Conservation (phyloP, 2,329 filamentous ascomycete species). For the Blastomyces gilchristii region DNA sequence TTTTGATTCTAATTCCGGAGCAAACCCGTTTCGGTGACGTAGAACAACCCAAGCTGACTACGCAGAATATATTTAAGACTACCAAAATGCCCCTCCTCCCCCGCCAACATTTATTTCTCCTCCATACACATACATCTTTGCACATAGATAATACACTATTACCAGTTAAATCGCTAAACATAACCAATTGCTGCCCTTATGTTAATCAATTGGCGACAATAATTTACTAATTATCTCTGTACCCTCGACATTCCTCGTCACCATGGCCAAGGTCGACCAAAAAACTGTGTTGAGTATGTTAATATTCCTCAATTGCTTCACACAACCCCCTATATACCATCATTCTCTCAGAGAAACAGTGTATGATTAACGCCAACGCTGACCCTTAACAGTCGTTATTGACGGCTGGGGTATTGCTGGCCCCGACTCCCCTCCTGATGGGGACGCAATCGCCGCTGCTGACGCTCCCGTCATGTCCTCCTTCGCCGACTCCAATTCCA, state of each 20-base stretch:
- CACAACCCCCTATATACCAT: constrained; percentile 9
- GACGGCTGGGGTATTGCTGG: constrained; percentile 93
- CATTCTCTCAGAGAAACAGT: constrained; percentile 22
- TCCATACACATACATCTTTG: neutral
- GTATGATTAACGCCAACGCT: constrained; percentile 14
- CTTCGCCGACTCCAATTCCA: constrained; percentile 56
- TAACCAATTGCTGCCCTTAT: constrained; percentile 3
- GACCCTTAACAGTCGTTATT: constrained; percentile 69
- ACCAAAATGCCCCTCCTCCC: constrained; percentile 1
- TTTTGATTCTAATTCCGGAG: neutral
- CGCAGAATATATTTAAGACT: neutral
- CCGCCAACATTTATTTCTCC: neutral
- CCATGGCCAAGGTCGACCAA: constrained; percentile 57
- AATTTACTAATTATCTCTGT: neutral
- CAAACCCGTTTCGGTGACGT: constrained; percentile 1
- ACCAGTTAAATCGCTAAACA: neutral
- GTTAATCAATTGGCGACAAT: constrained; percentile 5
- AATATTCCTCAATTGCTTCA: constrained; percentile 14
- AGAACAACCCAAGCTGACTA: constrained; percentile 1
- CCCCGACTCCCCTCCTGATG: constrained; percentile 68
- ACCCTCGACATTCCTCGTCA: constrained; percentile 21
- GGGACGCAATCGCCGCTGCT: constrained; percentile 90
- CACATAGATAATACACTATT: neutral
- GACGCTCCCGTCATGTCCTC: constrained; percentile 92
- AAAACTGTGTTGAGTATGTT: constrained; percentile 57